Evolutionary conservation across 2,329 filamentous ascomycete species (phyloP), one percentile per base, ranked within the genome.

Genomic region (Clonostachys solani): DNA sequence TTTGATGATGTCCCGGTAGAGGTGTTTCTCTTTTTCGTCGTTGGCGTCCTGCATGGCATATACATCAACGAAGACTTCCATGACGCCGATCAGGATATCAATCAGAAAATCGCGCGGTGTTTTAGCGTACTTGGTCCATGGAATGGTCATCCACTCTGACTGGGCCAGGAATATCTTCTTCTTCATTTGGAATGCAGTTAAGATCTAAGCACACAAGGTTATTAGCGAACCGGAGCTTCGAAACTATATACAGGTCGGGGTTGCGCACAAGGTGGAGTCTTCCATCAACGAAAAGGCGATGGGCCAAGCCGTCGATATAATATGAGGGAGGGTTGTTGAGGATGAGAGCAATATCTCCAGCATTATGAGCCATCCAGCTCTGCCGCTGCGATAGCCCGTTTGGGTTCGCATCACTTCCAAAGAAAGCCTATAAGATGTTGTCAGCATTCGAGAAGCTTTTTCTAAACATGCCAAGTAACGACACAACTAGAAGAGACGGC

Each of bases 81-180:
- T 29, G 23, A 29, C 23, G 23, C 23, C 23, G 23, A 29, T 29
- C 23, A 29, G 23, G 23, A 29, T 29, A 33, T 51, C 50, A 4
- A 51, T 23, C 2, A 66, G 53, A 8, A 61, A 44, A 36, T 66
- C 62, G 18, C 60, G 56, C 8, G 61, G 60, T 13, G 62, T 66
- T 53, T 65, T 63, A 44, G 61, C 59, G 69, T n/a, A 76, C 71
- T 45, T 79, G 71, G 6, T 37, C 50, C 47, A 51, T 5, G 50
- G 50, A 8, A 41, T 34, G 10, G 45, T 51, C 10, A 38, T 42
- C 50, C 50, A 51, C 4, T 10, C 13, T 12, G 44, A 40, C 2
- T 17, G 3, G 36, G 35, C 43, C 6, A 49, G 41, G 33, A 47
- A 43, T 19, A 44, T 45, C 18, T 29, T 23, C 40, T 34, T 46